Evolutionary conservation across 2,329 filamentous ascomycete species (phyloP).

Genomic region (Colletotrichum chlorophyti): DNA sequence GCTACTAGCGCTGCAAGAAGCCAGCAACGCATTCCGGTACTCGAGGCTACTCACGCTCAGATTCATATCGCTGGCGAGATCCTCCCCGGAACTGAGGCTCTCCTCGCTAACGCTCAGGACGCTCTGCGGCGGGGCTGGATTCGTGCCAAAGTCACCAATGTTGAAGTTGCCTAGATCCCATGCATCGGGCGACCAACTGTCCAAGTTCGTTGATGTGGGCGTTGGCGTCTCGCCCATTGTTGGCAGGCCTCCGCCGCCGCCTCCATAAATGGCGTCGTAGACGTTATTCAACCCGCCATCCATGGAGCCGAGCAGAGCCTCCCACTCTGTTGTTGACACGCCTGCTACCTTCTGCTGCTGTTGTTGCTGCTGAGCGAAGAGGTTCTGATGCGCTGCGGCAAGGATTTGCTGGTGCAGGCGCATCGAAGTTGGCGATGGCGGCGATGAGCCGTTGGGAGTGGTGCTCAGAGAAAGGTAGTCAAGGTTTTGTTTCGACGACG

Average conservation of each 20-base stretch:
- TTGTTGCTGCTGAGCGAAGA: slow-evolving; percentile 43
- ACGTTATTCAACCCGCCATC: slow-evolving; percentile 83
- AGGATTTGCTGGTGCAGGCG: slow-evolving; percentile 43
- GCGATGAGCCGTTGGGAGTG: slow-evolving; percentile 53
- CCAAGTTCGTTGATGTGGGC: slow-evolving; percentile 41
- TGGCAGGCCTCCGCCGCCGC: slow-evolving; percentile 49
- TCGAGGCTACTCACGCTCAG: slow-evolving; percentile 44
- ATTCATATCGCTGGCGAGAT: slow-evolving; percentile 39
- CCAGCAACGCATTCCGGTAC: slow-evolving; percentile 39
- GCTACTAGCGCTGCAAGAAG: slow-evolving; percentile 24
- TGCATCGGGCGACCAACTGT: slow-evolving; percentile 62
- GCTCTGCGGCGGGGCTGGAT: slow-evolving; percentile 54
- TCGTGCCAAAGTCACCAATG: slow-evolving; percentile 53
- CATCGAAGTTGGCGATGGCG: slow-evolving; percentile 53
- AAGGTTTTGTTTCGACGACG: slow-evolving; percentile 53
- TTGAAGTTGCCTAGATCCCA: slow-evolving; percentile 62
- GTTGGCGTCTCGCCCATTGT: slow-evolving; percentile 53
- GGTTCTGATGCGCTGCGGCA: slow-evolving; percentile 33
- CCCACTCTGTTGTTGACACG: slow-evolving; percentile 77
- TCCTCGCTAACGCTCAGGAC: slow-evolving; percentile 65
- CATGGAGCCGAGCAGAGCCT: slow-evolving; percentile 79
- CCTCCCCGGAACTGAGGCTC: slow-evolving; percentile 62
- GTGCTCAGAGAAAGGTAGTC: slow-evolving; percentile 65
- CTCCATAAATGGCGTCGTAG: slow-evolving; percentile 84
- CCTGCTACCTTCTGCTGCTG: slow-evolving; percentile 44